Base-by-base conservation (phyloP, 352 stramenopile genomes). In the Pythium plurisporium region DNA sequence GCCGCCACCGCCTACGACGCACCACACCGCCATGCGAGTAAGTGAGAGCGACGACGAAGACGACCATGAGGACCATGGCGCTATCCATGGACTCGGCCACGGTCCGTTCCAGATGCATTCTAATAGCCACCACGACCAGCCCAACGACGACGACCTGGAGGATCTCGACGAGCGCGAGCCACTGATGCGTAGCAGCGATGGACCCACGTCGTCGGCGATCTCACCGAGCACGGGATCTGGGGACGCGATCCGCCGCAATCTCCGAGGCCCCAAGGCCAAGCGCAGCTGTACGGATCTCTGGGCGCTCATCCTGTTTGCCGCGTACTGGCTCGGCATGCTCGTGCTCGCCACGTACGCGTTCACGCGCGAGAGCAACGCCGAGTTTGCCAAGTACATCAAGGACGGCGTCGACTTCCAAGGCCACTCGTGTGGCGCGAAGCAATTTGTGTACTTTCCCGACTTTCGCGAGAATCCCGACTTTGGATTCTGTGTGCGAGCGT, bases 291-390 rank as follows among this genome's bases (percentile, higher is more conserved):
- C 80, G 0, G 83, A 93, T 55, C 40, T 82, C 0, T 66, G 86
- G 23, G 77, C 74, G 17, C 59, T 93, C 8, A 64, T 70, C 0
- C 31, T 76, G n/a, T 73, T 93, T 29, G 67, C 59, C 9, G 64
- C 55, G 15, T 94, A 94, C 64, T 90, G 82, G 81, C 60, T 91
- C 31, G 83, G 81, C 15, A 91, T 94, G 83, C 40, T 91, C 30
- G 79, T 66, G 25, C 68, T 94, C 14, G 79, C 71, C 26, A 71
- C 87, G 19, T 73, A 81, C 11, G 76, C 83, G 14, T 86, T 90
- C 26, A 82, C 79, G 12, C 76, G 74, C 23, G 70, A 94, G 45
- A 87, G 72, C 41, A 88, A 79, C 41, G 66, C 69, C 10, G 65
- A 66, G 17, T 91, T 88, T 46, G 81, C 80, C 26, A 76, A 89